Percentiles rank a stretch among this genome's conserved stretches.
Evolutionary conservation across 2,329 filamentous ascomycete genomes (phyloP).

Genomic region (Didymella exigua): DNA sequence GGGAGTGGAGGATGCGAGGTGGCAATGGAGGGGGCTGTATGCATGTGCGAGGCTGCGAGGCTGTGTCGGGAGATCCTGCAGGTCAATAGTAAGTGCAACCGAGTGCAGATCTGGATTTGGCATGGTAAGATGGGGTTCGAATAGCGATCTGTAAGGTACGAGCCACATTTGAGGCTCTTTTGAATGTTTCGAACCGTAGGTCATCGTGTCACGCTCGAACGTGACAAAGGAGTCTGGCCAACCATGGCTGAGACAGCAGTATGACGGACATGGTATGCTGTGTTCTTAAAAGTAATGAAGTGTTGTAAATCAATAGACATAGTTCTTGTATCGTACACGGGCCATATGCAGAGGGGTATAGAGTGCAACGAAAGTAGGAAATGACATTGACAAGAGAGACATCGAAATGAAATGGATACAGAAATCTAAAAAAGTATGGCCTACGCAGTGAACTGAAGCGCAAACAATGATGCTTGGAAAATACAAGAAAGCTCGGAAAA

Average conservation of each 20-base stretch:
- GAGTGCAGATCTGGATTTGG: not conserved
- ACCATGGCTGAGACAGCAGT: not conserved
- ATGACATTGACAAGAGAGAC: conserved; percentile 25
- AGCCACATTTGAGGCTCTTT: conserved; percentile 6
- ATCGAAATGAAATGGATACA: conserved; percentile 22
- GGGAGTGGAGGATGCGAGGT: not conserved
- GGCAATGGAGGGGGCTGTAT: conserved; percentile 17
- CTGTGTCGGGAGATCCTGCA: conserved; percentile 15
- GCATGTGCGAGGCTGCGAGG: conserved; percentile 21
- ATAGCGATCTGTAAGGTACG: not conserved
- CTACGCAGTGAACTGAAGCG: not conserved
- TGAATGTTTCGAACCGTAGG: not conserved
- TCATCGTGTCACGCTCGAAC: not conserved
- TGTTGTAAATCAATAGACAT: not conserved
- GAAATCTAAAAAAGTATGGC: conserved; percentile 19
- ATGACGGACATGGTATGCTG: not conserved
- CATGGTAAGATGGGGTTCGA: conserved; percentile 6
- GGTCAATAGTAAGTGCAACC: not conserved
- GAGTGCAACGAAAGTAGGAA: not conserved
- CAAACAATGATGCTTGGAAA: not conserved
- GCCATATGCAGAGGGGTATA: conserved; percentile 4
- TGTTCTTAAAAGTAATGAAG: not conserved
- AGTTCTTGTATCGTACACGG: not conserved
- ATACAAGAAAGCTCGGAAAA: not conserved
- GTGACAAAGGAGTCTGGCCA: not conserved